Evolutionary conservation across 176 grass and related monocot genomes (phyloP).

Genomic region (Phoenix dactylifera): DNA sequence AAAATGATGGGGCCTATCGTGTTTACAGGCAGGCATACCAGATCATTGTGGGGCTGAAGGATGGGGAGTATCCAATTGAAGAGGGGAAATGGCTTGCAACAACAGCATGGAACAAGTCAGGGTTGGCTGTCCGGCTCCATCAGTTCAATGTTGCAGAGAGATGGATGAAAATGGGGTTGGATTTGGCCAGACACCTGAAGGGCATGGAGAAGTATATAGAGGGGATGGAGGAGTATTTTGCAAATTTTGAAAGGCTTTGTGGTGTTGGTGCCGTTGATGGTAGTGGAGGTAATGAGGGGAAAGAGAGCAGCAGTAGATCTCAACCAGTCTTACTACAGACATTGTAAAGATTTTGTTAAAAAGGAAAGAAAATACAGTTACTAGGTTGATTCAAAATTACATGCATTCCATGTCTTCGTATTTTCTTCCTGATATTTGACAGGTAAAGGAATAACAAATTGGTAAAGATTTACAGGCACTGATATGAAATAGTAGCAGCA

Average conservation of each 20-base stretch:
- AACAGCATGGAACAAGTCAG: conserved; percentile 79
- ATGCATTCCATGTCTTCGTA: too few relatives aligned
- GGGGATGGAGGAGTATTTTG: conserved; percentile 57
- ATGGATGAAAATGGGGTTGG: conserved; percentile 84
- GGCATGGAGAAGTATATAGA: conserved; percentile 54
- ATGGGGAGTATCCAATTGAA: conserved; percentile 67
- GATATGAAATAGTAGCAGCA: too few relatives aligned
- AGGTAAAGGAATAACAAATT: too few relatives aligned
- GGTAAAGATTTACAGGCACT: too few relatives aligned
- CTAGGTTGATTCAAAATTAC: too few relatives aligned
- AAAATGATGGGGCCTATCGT: conserved; percentile 53
- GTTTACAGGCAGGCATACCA: conserved; percentile 70
- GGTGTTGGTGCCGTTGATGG: conserved; percentile 24
- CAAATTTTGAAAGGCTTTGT: conserved; percentile 40
- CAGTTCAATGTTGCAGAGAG: conserved; percentile 53
- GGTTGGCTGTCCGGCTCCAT: conserved; percentile 36
- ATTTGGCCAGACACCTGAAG: conserved; percentile 57
- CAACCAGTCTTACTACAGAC: conserved; percentile 53
- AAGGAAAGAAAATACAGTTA: neutral
- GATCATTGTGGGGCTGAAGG: conserved; percentile 76
- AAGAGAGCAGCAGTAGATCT: conserved; percentile 27
- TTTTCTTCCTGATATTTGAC: too few relatives aligned
- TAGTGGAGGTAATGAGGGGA: neutral
- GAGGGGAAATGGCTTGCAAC: conserved; percentile 76
- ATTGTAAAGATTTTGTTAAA: neutral